These are phyloP conservation scores for Brassica rapa DNA, from an alignment of 345 rosid genomes.

Conservation along the genomic window DNA sequence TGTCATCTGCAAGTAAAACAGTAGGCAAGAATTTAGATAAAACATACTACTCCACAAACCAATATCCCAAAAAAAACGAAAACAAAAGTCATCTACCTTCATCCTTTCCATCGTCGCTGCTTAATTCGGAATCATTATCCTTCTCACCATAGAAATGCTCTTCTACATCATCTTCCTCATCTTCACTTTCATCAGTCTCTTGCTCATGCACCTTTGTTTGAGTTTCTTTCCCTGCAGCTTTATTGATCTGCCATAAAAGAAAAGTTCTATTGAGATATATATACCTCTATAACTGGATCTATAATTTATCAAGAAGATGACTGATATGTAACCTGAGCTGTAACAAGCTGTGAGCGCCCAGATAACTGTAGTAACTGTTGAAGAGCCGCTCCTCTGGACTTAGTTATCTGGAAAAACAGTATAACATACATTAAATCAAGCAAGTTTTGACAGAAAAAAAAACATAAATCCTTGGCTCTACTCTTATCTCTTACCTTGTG, in stretches of 20 bases:
- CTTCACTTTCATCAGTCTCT: slow-evolving; percentile 54
- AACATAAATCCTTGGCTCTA: slow-evolving; percentile 10
- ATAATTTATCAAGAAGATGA: not conserved
- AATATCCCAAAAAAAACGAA: not conserved
- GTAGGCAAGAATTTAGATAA: not conserved
- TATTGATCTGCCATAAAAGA: slow-evolving; percentile 57
- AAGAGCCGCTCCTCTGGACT: slow-evolving; percentile 59
- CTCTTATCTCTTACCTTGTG: slow-evolving; percentile 53
- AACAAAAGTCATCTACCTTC: slow-evolving; percentile 22
- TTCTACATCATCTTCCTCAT: slow-evolving; percentile 64
- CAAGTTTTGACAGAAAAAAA: slow-evolving; percentile 9
- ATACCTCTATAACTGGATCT: not conserved
- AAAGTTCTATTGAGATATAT: not conserved
- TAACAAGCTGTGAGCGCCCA: slow-evolving; percentile 82
- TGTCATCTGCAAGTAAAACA: slow-evolving; percentile 34
- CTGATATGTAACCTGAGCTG: slow-evolving; percentile 61
- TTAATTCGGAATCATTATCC: slow-evolving; percentile 69
- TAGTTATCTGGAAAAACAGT: slow-evolving; percentile 53
- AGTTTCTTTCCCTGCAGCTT: slow-evolving; percentile 49
- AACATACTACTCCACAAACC: not conserved
- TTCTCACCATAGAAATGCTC: slow-evolving; percentile 62
- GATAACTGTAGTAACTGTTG: slow-evolving; percentile 72
- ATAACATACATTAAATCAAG: slow-evolving; percentile 4
- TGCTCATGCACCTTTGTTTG: slow-evolving; percentile 33
- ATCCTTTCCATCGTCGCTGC: slow-evolving; percentile 59